Evolutionary conservation across 495 filamentous ascomycete species (phyloP).

Genomic region (Neurospora intermedia): DNA sequence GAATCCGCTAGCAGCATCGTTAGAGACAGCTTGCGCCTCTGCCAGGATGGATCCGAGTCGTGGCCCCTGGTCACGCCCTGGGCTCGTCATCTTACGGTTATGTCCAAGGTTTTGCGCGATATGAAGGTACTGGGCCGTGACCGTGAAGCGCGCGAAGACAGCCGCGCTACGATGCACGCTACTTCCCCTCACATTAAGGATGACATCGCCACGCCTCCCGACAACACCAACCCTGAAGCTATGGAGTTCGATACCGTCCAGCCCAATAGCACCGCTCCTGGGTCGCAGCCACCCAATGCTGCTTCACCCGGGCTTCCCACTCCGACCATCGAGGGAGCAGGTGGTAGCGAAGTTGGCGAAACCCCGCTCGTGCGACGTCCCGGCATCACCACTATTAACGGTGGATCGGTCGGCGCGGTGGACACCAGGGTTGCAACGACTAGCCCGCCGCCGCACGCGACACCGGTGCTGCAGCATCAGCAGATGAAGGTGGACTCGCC

Average conservation of each 20-base stretch:
- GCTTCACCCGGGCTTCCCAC: conserved; percentile 4
- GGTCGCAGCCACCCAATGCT: conserved; percentile 3
- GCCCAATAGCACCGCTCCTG: conserved; percentile 6
- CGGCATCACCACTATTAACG: conserved; percentile 40
- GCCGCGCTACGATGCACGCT: conserved; percentile 11
- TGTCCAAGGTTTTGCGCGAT: conserved; percentile 38
- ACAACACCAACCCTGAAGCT: conserved; percentile 28
- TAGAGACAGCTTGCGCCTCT: conserved; percentile 36
- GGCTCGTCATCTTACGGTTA: conserved; percentile 39
- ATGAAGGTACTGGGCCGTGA: conserved; percentile 21
- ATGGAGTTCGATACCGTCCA: conserved; percentile 36
- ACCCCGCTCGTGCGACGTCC: conserved; percentile 32
- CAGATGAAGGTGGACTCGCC: conserved; percentile 31
- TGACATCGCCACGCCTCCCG: conserved; percentile 31
- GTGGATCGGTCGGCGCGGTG: conserved; percentile 29
- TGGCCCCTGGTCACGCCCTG: conserved; percentile 41
- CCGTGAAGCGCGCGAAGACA: conserved; percentile 16
- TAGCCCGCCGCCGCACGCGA: conserved; percentile 27
- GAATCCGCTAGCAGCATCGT: conserved; percentile 38
- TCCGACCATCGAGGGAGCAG: conserved; percentile 1
- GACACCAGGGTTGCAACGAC: conserved; percentile 29
- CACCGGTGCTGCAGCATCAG: background rate
- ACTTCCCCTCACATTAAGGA: conserved; percentile 33
- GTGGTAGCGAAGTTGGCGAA: conserved; percentile 16
- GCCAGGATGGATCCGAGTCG: conserved; percentile 35